These are phyloP conservation scores for Nakaseomyces sp. DNA, from an alignment of 1,139 yeast genomes.

Conservation along the genomic window DNA sequence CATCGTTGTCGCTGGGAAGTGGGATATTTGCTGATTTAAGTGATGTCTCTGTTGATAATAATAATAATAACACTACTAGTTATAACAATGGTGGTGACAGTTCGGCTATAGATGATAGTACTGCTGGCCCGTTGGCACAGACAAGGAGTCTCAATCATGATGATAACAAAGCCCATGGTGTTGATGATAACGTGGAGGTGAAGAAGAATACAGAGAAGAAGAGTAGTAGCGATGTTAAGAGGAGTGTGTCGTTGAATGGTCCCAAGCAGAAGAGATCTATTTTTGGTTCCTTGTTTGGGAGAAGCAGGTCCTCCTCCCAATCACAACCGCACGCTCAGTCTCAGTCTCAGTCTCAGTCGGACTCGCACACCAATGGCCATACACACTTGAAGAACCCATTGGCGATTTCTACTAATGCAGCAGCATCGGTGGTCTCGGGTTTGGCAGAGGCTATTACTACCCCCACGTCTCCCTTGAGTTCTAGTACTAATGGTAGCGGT, in stretches of 20 bases:
- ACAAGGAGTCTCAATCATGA: background rate
- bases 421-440: background rate
- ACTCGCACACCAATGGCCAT: no score
- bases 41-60: background rate
- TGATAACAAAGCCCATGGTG: no score
- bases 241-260: constrained; percentile 12
- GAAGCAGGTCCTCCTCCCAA: constrained; percentile 10
- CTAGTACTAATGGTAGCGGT: background rate
- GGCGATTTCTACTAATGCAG: background rate
- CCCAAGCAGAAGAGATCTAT: constrained; percentile 18
- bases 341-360: no score
- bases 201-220: background rate
- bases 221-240: constrained; percentile 7
- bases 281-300: constrained; percentile 24
- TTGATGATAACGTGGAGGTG: background rate
- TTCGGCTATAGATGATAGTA: background rate
- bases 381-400: background rate
- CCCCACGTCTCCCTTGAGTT: background rate
- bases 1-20: background rate
- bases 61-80: no score
- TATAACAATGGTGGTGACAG: background rate
- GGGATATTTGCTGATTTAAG: background rate
- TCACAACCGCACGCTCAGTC: background rate
- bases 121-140: background rate
- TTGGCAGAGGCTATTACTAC: background rate